A percentile compares a stretch with the other conserved stretches of the same genome.
Conservation (phyloP, 163 green algal genomes). For the Botryococcus braunii region DNA sequence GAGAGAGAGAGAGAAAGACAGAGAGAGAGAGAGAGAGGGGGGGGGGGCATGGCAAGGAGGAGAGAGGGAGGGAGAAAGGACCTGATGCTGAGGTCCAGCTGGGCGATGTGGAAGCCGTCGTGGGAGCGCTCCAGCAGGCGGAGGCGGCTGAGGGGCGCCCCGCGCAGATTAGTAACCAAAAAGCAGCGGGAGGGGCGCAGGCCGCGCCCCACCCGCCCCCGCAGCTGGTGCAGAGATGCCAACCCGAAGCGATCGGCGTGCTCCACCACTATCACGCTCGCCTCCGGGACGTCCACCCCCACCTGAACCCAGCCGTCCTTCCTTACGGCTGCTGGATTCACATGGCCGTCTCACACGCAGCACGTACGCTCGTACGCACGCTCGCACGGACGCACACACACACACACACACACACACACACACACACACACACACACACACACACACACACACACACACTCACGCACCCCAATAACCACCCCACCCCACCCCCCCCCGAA, state of each 20-base stretch:
- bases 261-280: constrained; percentile 83
- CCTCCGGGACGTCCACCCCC: constrained; percentile 82
- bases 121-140: constrained; percentile 37
- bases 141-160: constrained; percentile 17
- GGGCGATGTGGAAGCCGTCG: constrained; percentile 61
- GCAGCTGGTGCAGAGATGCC: constrained; percentile 90
- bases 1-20: not conserved
- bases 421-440: too few species aligned
- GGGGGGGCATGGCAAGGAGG: constrained; percentile 4
- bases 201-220: constrained; percentile 79
- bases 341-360: too few species aligned
- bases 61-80: not conserved
- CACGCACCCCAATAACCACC: too few species aligned
- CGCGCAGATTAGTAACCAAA: constrained; percentile 28
- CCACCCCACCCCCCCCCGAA: too few species aligned
- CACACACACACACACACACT: too few species aligned
- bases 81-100: constrained; percentile 53
- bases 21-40: not conserved
- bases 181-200: constrained; percentile 32
- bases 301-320: constrained; percentile 34
- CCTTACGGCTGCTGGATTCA: not conserved
- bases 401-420: too few species aligned
- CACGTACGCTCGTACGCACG: too few species aligned
- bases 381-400: too few species aligned
- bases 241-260: constrained; percentile 87